These are phyloP conservation scores for Chytriomyces confervae DNA, from an alignment of 192 early-diverging fungal genomes.

Conservation along the genomic window DNA sequence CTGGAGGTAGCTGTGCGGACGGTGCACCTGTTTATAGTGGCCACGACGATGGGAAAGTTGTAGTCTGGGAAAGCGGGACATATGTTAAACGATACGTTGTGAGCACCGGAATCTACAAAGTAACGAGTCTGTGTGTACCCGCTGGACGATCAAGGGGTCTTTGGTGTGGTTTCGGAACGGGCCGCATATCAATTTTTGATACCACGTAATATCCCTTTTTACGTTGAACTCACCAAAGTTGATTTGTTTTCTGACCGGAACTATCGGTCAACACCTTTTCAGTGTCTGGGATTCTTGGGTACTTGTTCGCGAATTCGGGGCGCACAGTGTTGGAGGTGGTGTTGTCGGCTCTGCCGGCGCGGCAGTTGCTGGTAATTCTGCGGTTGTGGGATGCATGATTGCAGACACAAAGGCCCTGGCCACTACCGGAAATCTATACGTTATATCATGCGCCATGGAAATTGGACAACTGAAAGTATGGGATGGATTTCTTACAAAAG, in stretches of 20 bases:
- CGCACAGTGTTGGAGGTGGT: neutral
- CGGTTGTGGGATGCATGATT: slow-evolving; percentile 4
- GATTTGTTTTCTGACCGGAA: neutral
- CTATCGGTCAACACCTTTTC: neutral
- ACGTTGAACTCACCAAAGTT: neutral
- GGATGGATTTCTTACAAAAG: slow-evolving; percentile 75
- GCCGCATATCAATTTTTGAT: slow-evolving; percentile 79
- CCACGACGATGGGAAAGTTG: slow-evolving; percentile 82
- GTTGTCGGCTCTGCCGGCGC: neutral
- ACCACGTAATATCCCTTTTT: slow-evolving; percentile 7
- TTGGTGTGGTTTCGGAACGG: slow-evolving; percentile 80
- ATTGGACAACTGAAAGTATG: slow-evolving; percentile 73
- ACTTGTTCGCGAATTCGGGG: slow-evolving; percentile 3
- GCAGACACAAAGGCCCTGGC: neutral
- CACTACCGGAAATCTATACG: slow-evolving; percentile 27
- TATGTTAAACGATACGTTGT: slow-evolving; percentile 55
- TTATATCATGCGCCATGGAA: slow-evolving; percentile 44
- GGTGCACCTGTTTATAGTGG: slow-evolving; percentile 62
- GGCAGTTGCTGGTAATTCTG: slow-evolving; percentile 6
- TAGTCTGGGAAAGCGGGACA: slow-evolving; percentile 65
- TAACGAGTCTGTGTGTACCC: slow-evolving; percentile 55
- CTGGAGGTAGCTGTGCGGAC: slow-evolving; percentile 37
- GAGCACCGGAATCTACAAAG: slow-evolving; percentile 65
- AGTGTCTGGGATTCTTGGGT: slow-evolving; percentile 1
- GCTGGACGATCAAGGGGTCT: slow-evolving; percentile 51